Conservation (phyloP, 1,139 yeast species). For the Kurtzmaniella quercitrusa region DNA sequence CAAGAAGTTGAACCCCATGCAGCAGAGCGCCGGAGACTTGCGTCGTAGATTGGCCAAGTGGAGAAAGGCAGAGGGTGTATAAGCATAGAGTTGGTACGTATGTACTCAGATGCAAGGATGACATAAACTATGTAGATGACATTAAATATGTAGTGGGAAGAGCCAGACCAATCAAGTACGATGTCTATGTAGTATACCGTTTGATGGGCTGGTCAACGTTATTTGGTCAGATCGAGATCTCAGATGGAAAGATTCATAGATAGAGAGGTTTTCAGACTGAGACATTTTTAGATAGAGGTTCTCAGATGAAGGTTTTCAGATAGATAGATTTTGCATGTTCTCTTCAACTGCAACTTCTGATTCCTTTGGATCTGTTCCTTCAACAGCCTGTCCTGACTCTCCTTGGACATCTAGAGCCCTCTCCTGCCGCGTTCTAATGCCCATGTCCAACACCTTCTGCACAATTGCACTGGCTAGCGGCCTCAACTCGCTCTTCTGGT, state of each 20-base stretch:
- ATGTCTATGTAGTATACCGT: too few relatives aligned
- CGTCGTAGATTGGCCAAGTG: conserved; percentile 63
- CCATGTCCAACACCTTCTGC: conserved; percentile 35
- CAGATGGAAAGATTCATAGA: too few relatives aligned
- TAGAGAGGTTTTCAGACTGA: too few relatives aligned
- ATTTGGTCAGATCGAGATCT: too few relatives aligned
- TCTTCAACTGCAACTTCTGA: neutral
- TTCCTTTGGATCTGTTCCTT: neutral
- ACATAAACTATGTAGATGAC: too few relatives aligned
- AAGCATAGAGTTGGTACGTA: conserved; percentile 8
- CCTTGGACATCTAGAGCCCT: neutral
- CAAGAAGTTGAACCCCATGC: conserved; percentile 73
- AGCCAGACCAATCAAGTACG: too few relatives aligned
- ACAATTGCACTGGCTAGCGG: conserved; percentile 53
- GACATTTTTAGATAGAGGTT: too few relatives aligned
- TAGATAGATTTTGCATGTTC: too few relatives aligned
- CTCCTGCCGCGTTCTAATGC: conserved; percentile 8
- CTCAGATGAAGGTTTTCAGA: too few relatives aligned
- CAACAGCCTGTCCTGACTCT: neutral
- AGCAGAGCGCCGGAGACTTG: conserved; percentile 82
- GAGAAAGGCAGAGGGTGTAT: conserved; percentile 42
- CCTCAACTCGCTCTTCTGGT: conserved; percentile 32
- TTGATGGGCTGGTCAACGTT: too few relatives aligned
- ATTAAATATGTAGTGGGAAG: too few relatives aligned
- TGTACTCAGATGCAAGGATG: too few relatives aligned